Evolutionary conservation across 371 early-diverging fungal genomes (phyloP).

Genomic region (Rhizopus stolonifer): DNA sequence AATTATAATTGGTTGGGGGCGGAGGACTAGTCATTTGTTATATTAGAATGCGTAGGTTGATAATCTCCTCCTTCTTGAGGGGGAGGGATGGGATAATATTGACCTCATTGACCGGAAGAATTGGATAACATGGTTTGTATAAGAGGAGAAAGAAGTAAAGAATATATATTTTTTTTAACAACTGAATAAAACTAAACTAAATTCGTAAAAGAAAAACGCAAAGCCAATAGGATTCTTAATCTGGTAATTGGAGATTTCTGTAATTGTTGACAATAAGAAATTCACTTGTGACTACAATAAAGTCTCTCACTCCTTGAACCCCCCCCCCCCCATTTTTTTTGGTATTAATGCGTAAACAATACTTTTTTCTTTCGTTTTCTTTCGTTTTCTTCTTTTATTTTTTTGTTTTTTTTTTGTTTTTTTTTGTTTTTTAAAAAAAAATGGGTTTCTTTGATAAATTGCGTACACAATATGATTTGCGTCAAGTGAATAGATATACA

Average conservation of each 20-base stretch:
- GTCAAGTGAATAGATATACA: slow-evolving; percentile 24
- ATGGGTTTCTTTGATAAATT: slow-evolving; percentile 28
- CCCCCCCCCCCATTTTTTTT: slow-evolving; percentile 1
- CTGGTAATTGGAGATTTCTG: no score
- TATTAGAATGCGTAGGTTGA: slow-evolving; percentile 17
- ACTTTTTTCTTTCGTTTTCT: slow-evolving; percentile 4
- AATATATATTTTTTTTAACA: not conserved
- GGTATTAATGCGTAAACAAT: not conserved
- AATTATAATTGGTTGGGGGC: slow-evolving; percentile 16
- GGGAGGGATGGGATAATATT: slow-evolving; percentile 15
- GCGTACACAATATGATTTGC: slow-evolving; percentile 21
- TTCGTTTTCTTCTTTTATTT: not conserved
- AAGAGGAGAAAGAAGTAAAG: not conserved
- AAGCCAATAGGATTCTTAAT: not conserved
- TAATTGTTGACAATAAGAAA: slow-evolving; percentile 6
- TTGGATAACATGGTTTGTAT: slow-evolving; percentile 1
- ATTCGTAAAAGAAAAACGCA: not conserved
- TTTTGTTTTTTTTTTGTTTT: not conserved
- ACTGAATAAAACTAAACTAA: not conserved
- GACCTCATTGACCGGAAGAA: slow-evolving; percentile 10
- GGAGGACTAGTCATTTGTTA: slow-evolving; percentile 13
- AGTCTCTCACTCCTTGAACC: not conserved
- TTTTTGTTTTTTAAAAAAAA: not conserved
- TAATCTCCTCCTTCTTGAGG: slow-evolving; percentile 11
- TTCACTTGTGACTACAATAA: no score